Conservation (phyloP, 179 eudicot genomes). For the Corrigiola litoralis region DNA sequence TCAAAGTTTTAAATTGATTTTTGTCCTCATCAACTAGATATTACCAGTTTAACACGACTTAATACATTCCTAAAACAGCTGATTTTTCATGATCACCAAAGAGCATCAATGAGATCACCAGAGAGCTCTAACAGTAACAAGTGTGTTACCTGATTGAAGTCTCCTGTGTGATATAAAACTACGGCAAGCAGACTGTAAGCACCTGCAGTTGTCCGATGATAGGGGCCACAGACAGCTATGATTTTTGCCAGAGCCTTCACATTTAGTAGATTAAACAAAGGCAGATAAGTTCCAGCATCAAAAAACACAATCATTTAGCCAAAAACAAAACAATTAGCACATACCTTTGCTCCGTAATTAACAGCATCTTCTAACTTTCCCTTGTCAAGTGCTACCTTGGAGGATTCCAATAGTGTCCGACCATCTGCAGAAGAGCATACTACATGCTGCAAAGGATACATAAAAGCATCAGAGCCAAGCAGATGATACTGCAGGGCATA, state of each 20-base stretch:
- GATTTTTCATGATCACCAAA: too few relatives aligned
- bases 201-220: constrained; percentile 91
- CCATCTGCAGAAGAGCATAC: constrained; percentile 96
- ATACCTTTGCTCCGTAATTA: constrained; percentile 79
- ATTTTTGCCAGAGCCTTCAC: constrained; percentile 89
- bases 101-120: not conserved
- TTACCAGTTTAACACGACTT: too few relatives aligned
- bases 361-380: constrained; percentile 99
- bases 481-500: not conserved
- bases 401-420: constrained; percentile 77
- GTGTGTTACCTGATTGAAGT: constrained; percentile 81
- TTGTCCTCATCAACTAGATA: too few relatives aligned
- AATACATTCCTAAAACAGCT: too few relatives aligned
- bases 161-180: constrained; percentile 98
- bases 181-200: constrained; percentile 97
- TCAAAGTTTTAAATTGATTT: too few relatives aligned
- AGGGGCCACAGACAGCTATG: constrained; percentile 97
- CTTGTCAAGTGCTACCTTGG: constrained; percentile 95
- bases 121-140: not conserved
- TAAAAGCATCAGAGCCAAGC: constrained; percentile 4
- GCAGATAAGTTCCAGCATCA: not conserved
- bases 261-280: constrained; percentile 16
- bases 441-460: constrained; percentile 57
- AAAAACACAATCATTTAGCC: not conserved
- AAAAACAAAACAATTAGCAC: not conserved